These are phyloP conservation scores for Chalciporus chontae DNA, from an alignment of 768 basidiomycete genomes.

Conservation along the genomic window DNA sequence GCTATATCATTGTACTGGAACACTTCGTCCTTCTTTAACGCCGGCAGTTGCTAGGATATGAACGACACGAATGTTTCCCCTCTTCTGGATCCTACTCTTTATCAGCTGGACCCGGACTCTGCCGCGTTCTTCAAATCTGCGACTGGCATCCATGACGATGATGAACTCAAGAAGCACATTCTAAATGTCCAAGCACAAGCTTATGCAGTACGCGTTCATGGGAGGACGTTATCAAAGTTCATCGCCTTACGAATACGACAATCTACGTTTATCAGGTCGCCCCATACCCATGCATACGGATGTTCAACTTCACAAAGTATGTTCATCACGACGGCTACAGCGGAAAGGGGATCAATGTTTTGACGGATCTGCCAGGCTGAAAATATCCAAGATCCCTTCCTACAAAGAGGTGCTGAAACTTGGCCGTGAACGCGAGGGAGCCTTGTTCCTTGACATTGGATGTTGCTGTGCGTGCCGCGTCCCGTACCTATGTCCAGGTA, in stretches of 20 bases:
- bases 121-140: conserved; percentile 26
- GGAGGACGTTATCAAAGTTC: not conserved
- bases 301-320: conserved; percentile 18
- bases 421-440: conserved; percentile 32
- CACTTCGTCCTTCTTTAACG: too few relatives aligned
- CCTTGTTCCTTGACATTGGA: conserved; percentile 43
- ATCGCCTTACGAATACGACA: not conserved
- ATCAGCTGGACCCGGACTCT: conserved; percentile 9
- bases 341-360: not conserved
- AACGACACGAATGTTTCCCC: not conserved
- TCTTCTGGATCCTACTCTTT: conserved; percentile 15
- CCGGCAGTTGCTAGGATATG: not conserved
- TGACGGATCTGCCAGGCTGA: conserved; percentile 11
- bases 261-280: conserved; percentile 12
- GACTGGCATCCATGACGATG: conserved; percentile 30
- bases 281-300: conserved; percentile 24
- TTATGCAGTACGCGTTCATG: conserved; percentile 24
- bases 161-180: conserved; percentile 31
- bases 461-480: conserved; percentile 36
- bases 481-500: not conserved
- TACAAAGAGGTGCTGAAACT: conserved; percentile 33
- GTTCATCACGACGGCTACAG: not conserved
- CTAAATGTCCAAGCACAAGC: conserved; percentile 32
- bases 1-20: too few relatives aligned
- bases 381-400: conserved; percentile 16